These are phyloP conservation scores for Spergularia marina DNA, from an alignment of 148 eudicot genomes.

Conservation along the genomic window DNA sequence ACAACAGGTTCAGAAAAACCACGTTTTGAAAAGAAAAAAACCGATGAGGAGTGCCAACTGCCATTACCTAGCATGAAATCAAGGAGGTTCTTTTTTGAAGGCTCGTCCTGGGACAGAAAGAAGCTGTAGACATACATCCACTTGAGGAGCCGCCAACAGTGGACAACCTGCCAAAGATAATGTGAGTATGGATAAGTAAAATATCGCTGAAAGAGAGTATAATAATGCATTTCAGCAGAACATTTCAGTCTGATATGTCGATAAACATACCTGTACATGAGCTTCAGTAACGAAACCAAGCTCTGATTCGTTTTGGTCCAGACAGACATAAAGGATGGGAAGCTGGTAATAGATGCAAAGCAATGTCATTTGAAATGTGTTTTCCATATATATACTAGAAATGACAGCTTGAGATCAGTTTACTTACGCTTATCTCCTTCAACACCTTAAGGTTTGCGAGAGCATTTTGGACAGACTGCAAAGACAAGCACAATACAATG, in stretches of 20 bases:
- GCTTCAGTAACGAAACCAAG: slow-evolving; percentile 25
- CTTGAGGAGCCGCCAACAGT: slow-evolving; percentile 55
- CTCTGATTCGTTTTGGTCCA: background rate
- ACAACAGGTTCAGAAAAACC: slow-evolving; percentile 2
- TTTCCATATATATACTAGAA: background rate
- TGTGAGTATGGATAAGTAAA: background rate
- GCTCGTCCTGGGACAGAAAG: slow-evolving; percentile 36
- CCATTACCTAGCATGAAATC: slow-evolving; percentile 53
- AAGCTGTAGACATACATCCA: slow-evolving; percentile 61
- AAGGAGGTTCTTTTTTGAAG: slow-evolving; percentile 36
- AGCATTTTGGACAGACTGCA: slow-evolving; percentile 25
- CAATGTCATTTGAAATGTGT: background rate
- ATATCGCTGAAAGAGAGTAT: background rate
- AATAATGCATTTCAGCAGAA: background rate
- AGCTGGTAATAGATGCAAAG: slow-evolving; percentile 12
- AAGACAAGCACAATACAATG: background rate
- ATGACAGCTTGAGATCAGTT: background rate
- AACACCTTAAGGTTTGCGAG: slow-evolving; percentile 13
- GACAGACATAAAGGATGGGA: background rate
- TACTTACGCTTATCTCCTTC: slow-evolving; percentile 16
- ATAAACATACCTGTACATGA: slow-evolving; percentile 17
- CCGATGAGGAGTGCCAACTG: background rate
- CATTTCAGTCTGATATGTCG: background rate
- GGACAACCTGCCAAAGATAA: slow-evolving; percentile 33
- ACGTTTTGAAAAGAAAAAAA: background rate